Conservation (phyloP, 768 basidiomycete genomes). For the Gelatoporia subvermispora region DNA sequence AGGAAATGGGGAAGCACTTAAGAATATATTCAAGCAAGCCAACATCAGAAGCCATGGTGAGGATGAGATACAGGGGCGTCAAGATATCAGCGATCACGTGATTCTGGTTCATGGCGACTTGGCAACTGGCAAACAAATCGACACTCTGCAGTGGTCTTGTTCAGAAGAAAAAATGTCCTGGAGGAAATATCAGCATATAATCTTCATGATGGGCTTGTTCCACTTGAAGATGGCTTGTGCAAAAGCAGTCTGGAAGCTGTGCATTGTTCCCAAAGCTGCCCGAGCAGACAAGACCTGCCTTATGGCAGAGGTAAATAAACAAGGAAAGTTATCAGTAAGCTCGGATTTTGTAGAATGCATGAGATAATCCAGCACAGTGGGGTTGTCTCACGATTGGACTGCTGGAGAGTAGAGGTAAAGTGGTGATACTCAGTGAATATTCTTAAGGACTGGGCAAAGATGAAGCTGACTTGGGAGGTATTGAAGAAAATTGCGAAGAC, state of each 20-base stretch:
- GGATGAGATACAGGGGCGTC: not conserved
- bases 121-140: slow-evolving; percentile 10
- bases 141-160: slow-evolving; percentile 7
- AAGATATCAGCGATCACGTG: slow-evolving; percentile 8
- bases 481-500: slow-evolving; percentile 19
- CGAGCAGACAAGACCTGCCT: slow-evolving; percentile 10
- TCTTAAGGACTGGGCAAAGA: slow-evolving; percentile 26
- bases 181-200: slow-evolving; percentile 25
- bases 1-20: slow-evolving; percentile 19
- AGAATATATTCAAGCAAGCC: slow-evolving; percentile 16
- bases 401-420: slow-evolving; percentile 26
- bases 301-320: slow-evolving; percentile 19
- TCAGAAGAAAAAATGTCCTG: slow-evolving; percentile 25
- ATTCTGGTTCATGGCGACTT: slow-evolving; percentile 18
- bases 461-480: slow-evolving; percentile 23
- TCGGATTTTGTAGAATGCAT: slow-evolving; percentile 26
- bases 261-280: slow-evolving; percentile 2
- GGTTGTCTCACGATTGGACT: slow-evolving; percentile 6
- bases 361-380: slow-evolving; percentile 23
- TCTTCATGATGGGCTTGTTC: slow-evolving; percentile 31
- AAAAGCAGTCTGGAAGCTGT: slow-evolving; percentile 14
- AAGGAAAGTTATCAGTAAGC: slow-evolving; percentile 17
- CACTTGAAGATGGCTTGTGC: slow-evolving; percentile 30
- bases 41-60: slow-evolving; percentile 7
- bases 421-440: not conserved